These are phyloP conservation scores for Fraxinus platypoda DNA, from an alignment of 305 asterid genomes.

Conservation along the genomic window DNA sequence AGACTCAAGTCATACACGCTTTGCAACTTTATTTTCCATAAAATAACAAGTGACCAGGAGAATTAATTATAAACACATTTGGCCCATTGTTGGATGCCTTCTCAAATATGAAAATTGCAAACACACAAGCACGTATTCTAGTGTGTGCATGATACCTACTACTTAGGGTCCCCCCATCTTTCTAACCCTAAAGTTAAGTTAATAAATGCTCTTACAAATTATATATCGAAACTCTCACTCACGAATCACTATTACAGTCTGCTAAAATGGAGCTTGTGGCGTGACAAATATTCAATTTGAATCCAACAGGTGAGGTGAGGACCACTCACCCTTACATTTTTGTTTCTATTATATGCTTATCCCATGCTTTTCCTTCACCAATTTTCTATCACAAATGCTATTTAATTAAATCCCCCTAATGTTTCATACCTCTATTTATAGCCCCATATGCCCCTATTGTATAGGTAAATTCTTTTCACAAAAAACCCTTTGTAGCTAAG, in stretches of 20 bases:
- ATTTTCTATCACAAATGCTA: slow-evolving; percentile 39
- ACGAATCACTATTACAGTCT: slow-evolving; percentile 13
- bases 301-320: slow-evolving; percentile 27
- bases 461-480: slow-evolving; percentile 5
- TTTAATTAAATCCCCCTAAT: slow-evolving; percentile 17
- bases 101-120: not conserved
- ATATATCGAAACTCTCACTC: slow-evolving; percentile 39
- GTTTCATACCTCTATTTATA: slow-evolving; percentile 60
- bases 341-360: slow-evolving; percentile 41
- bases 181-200: slow-evolving; percentile 46
- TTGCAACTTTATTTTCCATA: not conserved
- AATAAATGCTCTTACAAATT: slow-evolving; percentile 34
- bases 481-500: not conserved
- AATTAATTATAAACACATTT: slow-evolving; percentile 9
- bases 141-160: not conserved
- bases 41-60: not conserved
- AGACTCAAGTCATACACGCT: not conserved
- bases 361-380: slow-evolving; percentile 39
- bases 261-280: slow-evolving; percentile 66
- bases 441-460: slow-evolving; percentile 31
- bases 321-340: slow-evolving; percentile 40
- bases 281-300: slow-evolving; percentile 74
- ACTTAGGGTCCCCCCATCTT: slow-evolving; percentile 11
- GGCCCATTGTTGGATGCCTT: slow-evolving; percentile 34
- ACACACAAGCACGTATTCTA: not conserved